Evolutionary conservation across 495 filamentous ascomycete species (phyloP).

Genomic region (Peziza echinospora): DNA sequence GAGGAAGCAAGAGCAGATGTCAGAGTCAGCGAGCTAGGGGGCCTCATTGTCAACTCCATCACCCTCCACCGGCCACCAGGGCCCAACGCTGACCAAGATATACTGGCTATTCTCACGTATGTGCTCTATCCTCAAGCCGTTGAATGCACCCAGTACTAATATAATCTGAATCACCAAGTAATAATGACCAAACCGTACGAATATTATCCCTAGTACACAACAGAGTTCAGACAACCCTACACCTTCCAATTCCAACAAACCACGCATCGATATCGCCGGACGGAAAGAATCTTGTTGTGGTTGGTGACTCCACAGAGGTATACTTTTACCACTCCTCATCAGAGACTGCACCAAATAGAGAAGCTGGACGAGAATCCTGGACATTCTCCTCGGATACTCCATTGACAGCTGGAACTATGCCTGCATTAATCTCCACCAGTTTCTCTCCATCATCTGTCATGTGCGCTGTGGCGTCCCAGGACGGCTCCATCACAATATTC

Average conservation of each 20-base stretch:
- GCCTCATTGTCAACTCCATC: constrained; percentile 48
- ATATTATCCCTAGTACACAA: constrained; percentile 48
- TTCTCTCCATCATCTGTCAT: constrained; percentile 46
- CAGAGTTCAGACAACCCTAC: constrained; percentile 40
- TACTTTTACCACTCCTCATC: constrained; percentile 47
- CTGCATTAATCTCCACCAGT: constrained; percentile 43
- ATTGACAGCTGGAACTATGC: constrained; percentile 13
- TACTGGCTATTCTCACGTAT: constrained; percentile 43
- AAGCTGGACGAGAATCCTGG: constrained; percentile 18
- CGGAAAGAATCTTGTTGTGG: constrained; percentile 53
- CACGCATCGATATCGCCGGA: constrained; percentile 82
- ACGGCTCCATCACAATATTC: constrained; percentile 46
- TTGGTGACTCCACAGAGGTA: constrained; percentile 63
- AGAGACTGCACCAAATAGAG: constrained; percentile 22
- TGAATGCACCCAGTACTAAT: too few relatives aligned
- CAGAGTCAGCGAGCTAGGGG: constrained; percentile 31
- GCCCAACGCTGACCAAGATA: constrained; percentile 30
- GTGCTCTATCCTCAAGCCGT: too few relatives aligned
- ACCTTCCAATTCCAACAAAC: constrained; percentile 66
- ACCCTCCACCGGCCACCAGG: constrained; percentile 37
- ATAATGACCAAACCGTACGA: constrained; percentile 75
- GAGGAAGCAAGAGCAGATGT: constrained; percentile 23
- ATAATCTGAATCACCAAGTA: constrained; percentile 25
- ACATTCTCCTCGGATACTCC: constrained; percentile 18
- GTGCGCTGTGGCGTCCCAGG: constrained; percentile 50